Conservation (phyloP, 495 filamentous ascomycete species). For the Aspergillus ostianus region DNA sequence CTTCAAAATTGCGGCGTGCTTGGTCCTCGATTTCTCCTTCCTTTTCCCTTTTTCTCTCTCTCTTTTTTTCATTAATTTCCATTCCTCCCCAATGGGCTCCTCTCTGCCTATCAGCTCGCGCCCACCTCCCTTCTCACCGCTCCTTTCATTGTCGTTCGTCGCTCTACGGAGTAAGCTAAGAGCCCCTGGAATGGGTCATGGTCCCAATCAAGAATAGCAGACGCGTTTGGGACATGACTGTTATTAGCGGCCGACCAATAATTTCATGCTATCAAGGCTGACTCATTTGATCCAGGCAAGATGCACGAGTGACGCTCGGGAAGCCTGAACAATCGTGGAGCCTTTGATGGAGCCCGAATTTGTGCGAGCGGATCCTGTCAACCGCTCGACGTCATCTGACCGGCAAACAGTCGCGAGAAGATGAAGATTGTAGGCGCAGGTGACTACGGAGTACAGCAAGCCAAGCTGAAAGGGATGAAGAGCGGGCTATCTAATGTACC, state of each 20-base stretch:
- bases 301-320: constrained; percentile 7
- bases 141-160: constrained; percentile 15
- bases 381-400: neutral
- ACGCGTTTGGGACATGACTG: constrained; percentile 14
- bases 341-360: constrained; percentile 4
- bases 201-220: constrained; percentile 19
- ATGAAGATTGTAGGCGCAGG: neutral
- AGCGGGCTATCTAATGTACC: neutral
- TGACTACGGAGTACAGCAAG: neutral
- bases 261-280: neutral
- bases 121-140: constrained; percentile 19
- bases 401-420: neutral
- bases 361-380: neutral
- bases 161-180: constrained; percentile 11
- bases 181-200: constrained; percentile 11
- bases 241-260: constrained; percentile 17
- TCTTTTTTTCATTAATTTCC: constrained; percentile 4
- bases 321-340: constrained; percentile 15
- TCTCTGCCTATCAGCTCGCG: constrained; percentile 1
- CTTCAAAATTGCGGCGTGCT: neutral
- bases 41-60: neutral
- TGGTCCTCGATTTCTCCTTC: neutral
- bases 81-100: constrained; percentile 4
- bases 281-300: neutral
- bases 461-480: neutral